Evolutionary conservation across 257 asterid species (phyloP).

Genomic region (Leptodermis oblonga): DNA sequence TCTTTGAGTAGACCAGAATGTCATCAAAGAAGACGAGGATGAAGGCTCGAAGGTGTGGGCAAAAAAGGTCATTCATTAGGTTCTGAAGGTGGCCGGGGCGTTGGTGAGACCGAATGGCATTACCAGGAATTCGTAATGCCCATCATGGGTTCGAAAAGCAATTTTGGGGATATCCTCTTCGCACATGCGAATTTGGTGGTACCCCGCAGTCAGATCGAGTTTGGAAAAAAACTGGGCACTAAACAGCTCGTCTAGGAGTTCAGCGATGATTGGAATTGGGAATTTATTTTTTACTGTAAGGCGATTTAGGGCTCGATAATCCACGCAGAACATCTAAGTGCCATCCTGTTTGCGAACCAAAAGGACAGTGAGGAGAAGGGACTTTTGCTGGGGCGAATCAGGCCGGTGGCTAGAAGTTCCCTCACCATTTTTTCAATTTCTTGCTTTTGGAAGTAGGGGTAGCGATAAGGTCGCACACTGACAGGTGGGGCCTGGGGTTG

Average conservation of each 20-base stretch:
- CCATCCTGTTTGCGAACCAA: too few relatives aligned
- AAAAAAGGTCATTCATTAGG: too few relatives aligned
- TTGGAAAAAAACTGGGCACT: not conserved
- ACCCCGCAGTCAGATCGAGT: not conserved
- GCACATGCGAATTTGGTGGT: not conserved
- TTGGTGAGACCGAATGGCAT: not conserved
- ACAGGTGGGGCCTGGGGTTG: not conserved
- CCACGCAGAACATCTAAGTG: too few relatives aligned
- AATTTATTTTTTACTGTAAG: not conserved
- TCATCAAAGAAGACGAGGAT: not conserved
- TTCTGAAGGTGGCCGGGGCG: not conserved
- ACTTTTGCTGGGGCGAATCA: too few relatives aligned
- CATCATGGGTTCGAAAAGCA: not conserved
- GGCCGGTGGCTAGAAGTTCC: too few relatives aligned
- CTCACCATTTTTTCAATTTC: not conserved
- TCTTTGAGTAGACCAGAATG: not conserved
- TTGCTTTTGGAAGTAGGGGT: conserved; percentile 1
- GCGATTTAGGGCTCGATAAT: too few relatives aligned
- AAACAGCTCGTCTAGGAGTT: not conserved
- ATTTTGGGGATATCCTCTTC: not conserved
- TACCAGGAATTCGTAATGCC: not conserved
- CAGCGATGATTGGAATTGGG: not conserved
- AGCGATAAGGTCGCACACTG: not conserved
- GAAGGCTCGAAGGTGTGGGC: not conserved
- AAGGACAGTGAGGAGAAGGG: too few relatives aligned